Evolutionary conservation across 345 rosid species (phyloP).

Genomic region (Stellera chamaejasme): DNA sequence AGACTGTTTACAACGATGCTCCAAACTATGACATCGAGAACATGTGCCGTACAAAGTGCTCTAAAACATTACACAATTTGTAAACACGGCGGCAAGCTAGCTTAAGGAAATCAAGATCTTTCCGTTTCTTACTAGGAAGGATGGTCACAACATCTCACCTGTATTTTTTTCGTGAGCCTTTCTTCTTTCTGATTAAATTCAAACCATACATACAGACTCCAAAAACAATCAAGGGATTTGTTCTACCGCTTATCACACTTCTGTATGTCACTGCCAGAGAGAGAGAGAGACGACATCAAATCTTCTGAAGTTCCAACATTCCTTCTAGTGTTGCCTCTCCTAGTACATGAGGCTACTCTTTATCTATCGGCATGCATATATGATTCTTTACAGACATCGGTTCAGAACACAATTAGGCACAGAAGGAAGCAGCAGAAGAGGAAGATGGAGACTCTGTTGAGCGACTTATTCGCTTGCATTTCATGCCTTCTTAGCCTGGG

Average conservation of each 20-base stretch:
- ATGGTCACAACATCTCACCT: too few species aligned
- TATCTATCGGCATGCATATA: conserved; percentile 5
- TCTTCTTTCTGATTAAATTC: too few species aligned
- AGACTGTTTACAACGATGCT: too few species aligned
- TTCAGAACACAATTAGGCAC: conserved; percentile 81
- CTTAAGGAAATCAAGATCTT: background rate
- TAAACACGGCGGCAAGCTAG: background rate
- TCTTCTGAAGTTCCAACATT: background rate
- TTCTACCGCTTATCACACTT: too few species aligned
- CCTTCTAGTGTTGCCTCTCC: conserved; percentile 5
- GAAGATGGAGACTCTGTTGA: conserved; percentile 74
- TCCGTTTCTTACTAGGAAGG: background rate
- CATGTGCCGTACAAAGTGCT: too few species aligned
- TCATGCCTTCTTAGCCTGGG: conserved; percentile 62
- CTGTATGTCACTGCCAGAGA: too few species aligned
- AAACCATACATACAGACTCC: too few species aligned
- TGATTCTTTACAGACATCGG: conserved; percentile 13
- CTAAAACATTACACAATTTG: too few species aligned
- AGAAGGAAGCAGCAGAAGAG: conserved; percentile 71
- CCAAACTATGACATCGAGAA: too few species aligned
- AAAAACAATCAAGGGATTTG: too few species aligned
- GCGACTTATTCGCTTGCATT: conserved; percentile 60
- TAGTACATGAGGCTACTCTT: conserved; percentile 2
- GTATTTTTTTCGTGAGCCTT: too few species aligned
- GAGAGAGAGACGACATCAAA: background rate